Conservation (phyloP, 2,329 filamentous ascomycete genomes). For the Apiospora kogelbergensis region DNA sequence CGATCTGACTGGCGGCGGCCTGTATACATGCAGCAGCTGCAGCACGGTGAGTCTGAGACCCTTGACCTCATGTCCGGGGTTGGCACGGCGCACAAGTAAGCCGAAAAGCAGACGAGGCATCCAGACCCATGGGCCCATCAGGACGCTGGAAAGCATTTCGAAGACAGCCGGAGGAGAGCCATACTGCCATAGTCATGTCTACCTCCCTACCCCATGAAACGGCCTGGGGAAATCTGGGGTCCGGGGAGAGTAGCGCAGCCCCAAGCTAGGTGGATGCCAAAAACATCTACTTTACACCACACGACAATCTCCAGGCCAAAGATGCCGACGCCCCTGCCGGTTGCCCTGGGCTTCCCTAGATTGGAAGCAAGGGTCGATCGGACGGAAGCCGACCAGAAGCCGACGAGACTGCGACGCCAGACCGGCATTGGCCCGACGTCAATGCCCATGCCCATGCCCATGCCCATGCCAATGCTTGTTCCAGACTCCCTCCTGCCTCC, state of each 20-base stretch:
- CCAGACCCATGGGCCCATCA: too few species aligned
- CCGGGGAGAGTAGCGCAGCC: neutral
- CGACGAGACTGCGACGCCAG: neutral
- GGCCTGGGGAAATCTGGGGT: neutral
- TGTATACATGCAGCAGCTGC: neutral
- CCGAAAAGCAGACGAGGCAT: too few species aligned
- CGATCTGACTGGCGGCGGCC: neutral
- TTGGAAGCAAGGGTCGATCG: neutral
- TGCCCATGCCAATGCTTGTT: neutral
- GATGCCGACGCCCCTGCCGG: neutral
- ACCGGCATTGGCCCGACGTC: neutral
- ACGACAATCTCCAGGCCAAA: neutral
- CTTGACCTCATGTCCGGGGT: neutral
- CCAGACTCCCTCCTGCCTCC: neutral
- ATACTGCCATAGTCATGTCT: too few species aligned
- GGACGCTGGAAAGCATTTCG: too few species aligned
- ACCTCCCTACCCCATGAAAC: neutral
- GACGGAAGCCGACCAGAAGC: neutral
- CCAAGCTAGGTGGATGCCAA: neutral
- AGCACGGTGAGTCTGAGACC: neutral
- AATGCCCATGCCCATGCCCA: neutral
- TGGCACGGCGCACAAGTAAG: neutral
- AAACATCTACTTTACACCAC: neutral
- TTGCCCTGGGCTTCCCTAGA: neutral
- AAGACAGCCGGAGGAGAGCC: too few species aligned